Conservation (phyloP, 148 eudicot genomes). For the Beta vulgaris region DNA sequence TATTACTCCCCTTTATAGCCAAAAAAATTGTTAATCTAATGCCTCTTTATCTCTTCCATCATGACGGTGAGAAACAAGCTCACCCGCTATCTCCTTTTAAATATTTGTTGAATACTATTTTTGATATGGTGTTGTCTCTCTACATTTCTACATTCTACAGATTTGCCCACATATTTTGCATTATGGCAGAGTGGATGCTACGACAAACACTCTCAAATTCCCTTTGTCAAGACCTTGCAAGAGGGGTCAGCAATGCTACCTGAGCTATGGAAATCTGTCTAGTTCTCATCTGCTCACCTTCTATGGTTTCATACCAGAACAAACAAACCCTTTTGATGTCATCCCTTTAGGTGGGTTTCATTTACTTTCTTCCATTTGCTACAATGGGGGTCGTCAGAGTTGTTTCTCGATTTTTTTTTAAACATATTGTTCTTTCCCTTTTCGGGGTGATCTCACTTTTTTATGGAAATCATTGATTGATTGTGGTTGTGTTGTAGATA, state of each 20-base stretch:
- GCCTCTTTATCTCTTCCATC: background rate
- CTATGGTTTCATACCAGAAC: slow-evolving; percentile 80
- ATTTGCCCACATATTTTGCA: slow-evolving; percentile 77
- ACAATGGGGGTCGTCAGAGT: background rate
- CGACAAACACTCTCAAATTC: slow-evolving; percentile 62
- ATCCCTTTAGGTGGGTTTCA: slow-evolving; percentile 67
- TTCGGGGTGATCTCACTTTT: background rate
- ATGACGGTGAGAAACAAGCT: background rate
- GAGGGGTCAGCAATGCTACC: slow-evolving; percentile 82
- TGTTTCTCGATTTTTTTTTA: background rate
- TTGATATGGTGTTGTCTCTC: background rate
- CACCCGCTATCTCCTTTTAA: background rate
- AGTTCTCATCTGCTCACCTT: slow-evolving; percentile 85
- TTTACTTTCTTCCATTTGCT: background rate
- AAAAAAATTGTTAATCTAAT: too few species aligned
- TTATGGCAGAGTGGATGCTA: slow-evolving; percentile 74
- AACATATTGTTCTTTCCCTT: background rate
- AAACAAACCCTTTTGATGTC: slow-evolving; percentile 68
- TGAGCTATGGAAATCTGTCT: slow-evolving; percentile 82
- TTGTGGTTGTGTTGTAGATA: slow-evolving; percentile 36
- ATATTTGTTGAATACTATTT: background rate
- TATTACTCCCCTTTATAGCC: background rate
- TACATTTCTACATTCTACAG: too few species aligned
- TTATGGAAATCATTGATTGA: background rate
- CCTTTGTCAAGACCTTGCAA: slow-evolving; percentile 76